These are phyloP conservation scores for Hagleromyces aurorensis DNA, from an alignment of 805 yeast species.

Conservation along the genomic window DNA sequence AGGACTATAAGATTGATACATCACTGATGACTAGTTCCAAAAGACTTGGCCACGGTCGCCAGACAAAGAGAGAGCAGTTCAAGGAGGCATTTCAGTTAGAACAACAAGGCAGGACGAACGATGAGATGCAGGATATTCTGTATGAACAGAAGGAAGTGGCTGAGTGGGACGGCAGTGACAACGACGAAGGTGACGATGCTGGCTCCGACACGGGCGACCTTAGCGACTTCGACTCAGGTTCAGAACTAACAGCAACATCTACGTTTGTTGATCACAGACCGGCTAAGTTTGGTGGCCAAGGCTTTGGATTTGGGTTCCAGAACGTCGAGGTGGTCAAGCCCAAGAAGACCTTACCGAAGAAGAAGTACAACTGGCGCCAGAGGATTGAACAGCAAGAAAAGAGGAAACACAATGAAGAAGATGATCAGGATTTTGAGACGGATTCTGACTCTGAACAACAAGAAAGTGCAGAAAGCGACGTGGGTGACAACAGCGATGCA, in stretches of 20 bases:
- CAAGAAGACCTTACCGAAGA: constrained; percentile 29
- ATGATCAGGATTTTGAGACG: constrained; percentile 48
- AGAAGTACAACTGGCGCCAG: constrained; percentile 70
- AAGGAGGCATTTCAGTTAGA: constrained; percentile 71
- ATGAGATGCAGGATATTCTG: constrained; percentile 49
- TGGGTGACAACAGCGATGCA: no score
- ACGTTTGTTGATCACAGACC: constrained; percentile 70
- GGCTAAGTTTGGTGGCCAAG: constrained; percentile 47
- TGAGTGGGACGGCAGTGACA: constrained; percentile 46
- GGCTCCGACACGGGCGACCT: constrained; percentile 1
- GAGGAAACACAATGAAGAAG: constrained; percentile 41
- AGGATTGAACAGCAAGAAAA: constrained; percentile 41
- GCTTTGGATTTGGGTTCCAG: constrained; percentile 63
- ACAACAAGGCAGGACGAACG: constrained; percentile 59
- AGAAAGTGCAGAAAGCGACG: no score
- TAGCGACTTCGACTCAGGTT: constrained; percentile 10
- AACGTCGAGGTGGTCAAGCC: constrained; percentile 44
- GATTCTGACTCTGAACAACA: constrained; percentile 22
- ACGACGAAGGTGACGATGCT: constrained; percentile 16
- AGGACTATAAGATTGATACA: constrained; percentile 58
- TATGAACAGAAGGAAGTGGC: constrained; percentile 62
- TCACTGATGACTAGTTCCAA: constrained; percentile 63
- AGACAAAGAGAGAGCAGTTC: constrained; percentile 60
- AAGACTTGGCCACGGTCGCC: constrained; percentile 64
- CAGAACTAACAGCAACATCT: constrained; percentile 19